phyloP scores from a whole-genome alignment of 202 grass and related monocot species.

The Brachypodium distachyon region DNA sequence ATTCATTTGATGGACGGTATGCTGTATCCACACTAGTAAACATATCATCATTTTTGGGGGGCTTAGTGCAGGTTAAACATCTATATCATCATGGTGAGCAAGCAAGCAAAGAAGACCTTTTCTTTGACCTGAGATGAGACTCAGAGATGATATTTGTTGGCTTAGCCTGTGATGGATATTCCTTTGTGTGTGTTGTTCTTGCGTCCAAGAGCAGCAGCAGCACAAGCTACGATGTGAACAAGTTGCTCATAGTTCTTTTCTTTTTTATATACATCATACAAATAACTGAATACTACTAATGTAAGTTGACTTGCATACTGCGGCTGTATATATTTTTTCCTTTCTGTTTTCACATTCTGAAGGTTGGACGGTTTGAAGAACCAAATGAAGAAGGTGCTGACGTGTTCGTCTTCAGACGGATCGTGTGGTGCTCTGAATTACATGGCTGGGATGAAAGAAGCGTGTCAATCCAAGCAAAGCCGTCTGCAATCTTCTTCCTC shows the following conservation, averaged over 20 bases:
- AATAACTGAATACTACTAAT: neutral
- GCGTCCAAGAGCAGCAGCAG: neutral
- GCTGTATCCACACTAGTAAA: too few species aligned
- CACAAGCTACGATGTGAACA: neutral
- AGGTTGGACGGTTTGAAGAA: neutral
- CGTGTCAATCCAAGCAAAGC: too few species aligned
- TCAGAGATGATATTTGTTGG: slow-evolving; percentile 4
- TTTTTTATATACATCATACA: neutral
- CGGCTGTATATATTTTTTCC: neutral
- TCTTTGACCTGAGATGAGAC: neutral
- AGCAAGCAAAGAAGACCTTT: neutral
- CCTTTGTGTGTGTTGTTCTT: neutral
- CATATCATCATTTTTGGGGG: too few species aligned
- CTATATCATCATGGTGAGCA: too few species aligned
- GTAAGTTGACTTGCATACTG: neutral
- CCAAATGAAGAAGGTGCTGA: neutral
- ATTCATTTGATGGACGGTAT: neutral
- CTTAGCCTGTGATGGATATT: too few species aligned
- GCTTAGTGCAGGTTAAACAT: too few species aligned
- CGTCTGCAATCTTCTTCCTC: neutral
- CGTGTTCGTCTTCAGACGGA: neutral
- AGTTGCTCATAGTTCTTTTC: neutral
- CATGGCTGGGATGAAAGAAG: neutral
- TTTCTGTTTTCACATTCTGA: neutral
- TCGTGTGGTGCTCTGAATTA: neutral